These are phyloP conservation scores for Dothideomycetes sp. DNA, from an alignment of 2,329 filamentous ascomycete species.

Conservation along the genomic window DNA sequence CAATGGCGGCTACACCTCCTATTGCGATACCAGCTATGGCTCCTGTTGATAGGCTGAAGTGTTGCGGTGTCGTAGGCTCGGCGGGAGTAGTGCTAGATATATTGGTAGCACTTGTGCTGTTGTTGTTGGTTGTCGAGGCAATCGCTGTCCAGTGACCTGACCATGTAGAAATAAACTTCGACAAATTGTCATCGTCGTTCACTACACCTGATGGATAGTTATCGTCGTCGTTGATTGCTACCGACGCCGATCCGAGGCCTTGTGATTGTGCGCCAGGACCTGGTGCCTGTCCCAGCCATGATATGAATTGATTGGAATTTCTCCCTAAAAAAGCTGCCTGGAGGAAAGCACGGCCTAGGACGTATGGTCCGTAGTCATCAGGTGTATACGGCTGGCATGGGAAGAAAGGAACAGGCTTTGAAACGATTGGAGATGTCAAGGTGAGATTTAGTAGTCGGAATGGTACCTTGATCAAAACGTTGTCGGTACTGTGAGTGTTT, in stretches of 20 bases:
- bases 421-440: conserved; percentile 26
- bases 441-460: conserved; percentile 25
- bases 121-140: too few species aligned
- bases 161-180: too few species aligned
- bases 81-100: too few species aligned
- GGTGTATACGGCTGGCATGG: conserved; percentile 23
- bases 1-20: too few species aligned
- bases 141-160: too few species aligned
- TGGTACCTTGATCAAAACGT: conserved; percentile 33
- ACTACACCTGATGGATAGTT: too few species aligned
- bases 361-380: conserved; percentile 16
- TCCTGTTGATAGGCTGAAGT: too few species aligned
- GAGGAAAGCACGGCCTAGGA: conserved; percentile 34
- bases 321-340: conserved; percentile 37
- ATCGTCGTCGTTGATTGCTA: too few species aligned
- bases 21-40: too few species aligned
- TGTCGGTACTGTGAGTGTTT: conserved; percentile 15
- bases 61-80: too few species aligned
- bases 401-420: conserved; percentile 28
- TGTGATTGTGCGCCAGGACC: conserved; percentile 18
- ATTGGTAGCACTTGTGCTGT: too few species aligned
- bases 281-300: conserved; percentile 32
- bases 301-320: conserved; percentile 24
- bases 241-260: background rate
- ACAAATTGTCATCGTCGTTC: too few species aligned